Evolutionary conservation across 768 basidiomycete genomes (phyloP), one percentile per base, ranked within the genome.

Genomic region (Boletus pseudopeckii): DNA sequence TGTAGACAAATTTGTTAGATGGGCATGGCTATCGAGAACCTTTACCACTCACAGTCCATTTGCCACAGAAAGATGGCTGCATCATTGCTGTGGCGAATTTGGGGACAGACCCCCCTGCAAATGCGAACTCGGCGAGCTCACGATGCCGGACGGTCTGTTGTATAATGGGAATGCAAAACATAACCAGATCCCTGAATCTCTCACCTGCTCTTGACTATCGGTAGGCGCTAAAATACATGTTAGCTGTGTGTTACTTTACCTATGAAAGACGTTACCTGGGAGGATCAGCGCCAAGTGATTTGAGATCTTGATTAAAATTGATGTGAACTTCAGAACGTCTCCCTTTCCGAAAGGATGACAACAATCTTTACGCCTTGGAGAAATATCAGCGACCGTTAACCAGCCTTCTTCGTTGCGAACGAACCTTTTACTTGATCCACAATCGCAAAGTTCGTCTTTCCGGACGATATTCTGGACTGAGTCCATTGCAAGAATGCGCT

Each of bases 251-350:
- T 38, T 44, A 34, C 34, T 30, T 42, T 13, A 33, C 5, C 6
- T 24, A 44, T 24, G 18, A 50, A 37, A 18, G 1, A 51, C 68
- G 22, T 58, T 57, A 90, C 94, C 79, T 48, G 92, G 94, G 39
- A 96, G 78, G 38, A 98, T 88, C 20, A 98, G 71, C 0, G 81
- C 89, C 43, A 96, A 78, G 66, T 97, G 94, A 66, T 98, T 94
- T 9, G 90, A 89, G 6, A 94, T 74, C 68, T 92, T 91, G 70
- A 92, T 88, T 47, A 94, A 73, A n/a, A 91, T 78, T 1, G 83
- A 82, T 75, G 90, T 88, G 61, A 82, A 90, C 64, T 82, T 84
- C 69, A 96, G 84, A 7, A 94, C 75, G 28, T 79, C 80, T 0
- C 74, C 74, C 33, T 72, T 68, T 7, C 75, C 76, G 3, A 71